These are phyloP conservation scores for Eucommia ulmoides DNA, from an alignment of 257 asterid genomes.

Conservation along the genomic window DNA sequence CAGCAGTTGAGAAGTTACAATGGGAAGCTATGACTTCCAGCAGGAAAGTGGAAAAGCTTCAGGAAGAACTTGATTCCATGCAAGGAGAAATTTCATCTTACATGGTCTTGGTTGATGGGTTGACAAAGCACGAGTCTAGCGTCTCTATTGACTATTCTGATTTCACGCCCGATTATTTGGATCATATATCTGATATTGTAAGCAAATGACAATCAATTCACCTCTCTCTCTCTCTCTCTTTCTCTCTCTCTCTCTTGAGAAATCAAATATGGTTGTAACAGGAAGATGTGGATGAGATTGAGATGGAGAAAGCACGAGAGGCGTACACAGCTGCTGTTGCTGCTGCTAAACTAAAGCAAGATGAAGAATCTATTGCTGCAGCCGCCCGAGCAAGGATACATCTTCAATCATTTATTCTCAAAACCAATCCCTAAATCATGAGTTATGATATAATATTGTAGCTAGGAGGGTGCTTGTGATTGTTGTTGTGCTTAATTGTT, in stretches of 20 bases:
- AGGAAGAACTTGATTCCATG: constrained; percentile 49
- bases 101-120: constrained; percentile 51
- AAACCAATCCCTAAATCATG: constrained; percentile 17
- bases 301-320: constrained; percentile 68
- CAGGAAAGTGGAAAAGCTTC: constrained; percentile 61
- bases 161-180: constrained; percentile 22
- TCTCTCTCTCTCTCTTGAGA: neutral
- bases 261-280: constrained; percentile 10
- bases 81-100: constrained; percentile 57
- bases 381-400: constrained; percentile 66
- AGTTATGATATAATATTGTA: too few relatives aligned
- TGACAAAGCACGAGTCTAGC: constrained; percentile 31
- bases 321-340: constrained; percentile 63
- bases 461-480: too few relatives aligned
- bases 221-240: neutral
- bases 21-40: constrained; percentile 82
- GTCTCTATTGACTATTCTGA: constrained; percentile 35
- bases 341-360: constrained; percentile 61
- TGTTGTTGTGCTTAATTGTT: too few relatives aligned
- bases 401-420: constrained; percentile 48
- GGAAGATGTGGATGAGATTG: constrained; percentile 41
- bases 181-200: constrained; percentile 39
- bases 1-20: constrained; percentile 82
- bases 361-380: constrained; percentile 61
- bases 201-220: constrained; percentile 17